phyloP scores from a whole-genome alignment of 345 rosid genomes.

The Gossypium bickii region DNA sequence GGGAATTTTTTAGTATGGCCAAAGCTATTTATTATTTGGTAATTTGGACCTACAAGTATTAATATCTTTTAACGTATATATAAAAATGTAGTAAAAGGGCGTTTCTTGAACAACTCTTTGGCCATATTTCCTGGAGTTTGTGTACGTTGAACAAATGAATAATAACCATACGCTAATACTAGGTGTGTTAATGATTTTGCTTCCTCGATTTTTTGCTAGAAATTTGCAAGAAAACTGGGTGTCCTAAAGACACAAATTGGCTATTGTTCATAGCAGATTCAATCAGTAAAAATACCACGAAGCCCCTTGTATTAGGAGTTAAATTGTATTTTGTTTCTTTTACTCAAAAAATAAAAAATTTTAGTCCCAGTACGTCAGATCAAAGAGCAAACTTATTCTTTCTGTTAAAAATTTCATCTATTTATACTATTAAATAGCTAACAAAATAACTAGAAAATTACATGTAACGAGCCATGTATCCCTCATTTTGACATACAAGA shows the following conservation, averaged over 20 bases:
- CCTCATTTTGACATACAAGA: background rate
- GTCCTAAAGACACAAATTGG: background rate
- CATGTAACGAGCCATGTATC: accelerated
- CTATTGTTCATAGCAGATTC: background rate
- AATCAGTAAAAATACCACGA: no score
- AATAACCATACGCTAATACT: background rate
- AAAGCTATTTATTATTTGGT: background rate
- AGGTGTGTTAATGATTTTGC: background rate
- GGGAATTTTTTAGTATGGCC: background rate
- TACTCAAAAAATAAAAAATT: no score
- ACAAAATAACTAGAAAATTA: no score
- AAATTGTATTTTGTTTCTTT: no score
- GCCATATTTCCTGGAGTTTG: no score
- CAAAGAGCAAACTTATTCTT: no score
- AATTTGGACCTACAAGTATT: background rate
- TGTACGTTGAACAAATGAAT: background rate
- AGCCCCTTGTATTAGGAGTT: accelerated
- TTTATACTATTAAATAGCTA: no score
- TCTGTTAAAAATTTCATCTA: no score
- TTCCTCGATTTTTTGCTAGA: background rate
- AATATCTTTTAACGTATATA: no score
- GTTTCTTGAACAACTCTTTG: background rate
- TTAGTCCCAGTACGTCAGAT: no score
- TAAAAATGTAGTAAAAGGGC: background rate
- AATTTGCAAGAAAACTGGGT: background rate